Base-by-base conservation (phyloP, 352 stramenopile genomes). In the Phytopythium kandeliae region DNA sequence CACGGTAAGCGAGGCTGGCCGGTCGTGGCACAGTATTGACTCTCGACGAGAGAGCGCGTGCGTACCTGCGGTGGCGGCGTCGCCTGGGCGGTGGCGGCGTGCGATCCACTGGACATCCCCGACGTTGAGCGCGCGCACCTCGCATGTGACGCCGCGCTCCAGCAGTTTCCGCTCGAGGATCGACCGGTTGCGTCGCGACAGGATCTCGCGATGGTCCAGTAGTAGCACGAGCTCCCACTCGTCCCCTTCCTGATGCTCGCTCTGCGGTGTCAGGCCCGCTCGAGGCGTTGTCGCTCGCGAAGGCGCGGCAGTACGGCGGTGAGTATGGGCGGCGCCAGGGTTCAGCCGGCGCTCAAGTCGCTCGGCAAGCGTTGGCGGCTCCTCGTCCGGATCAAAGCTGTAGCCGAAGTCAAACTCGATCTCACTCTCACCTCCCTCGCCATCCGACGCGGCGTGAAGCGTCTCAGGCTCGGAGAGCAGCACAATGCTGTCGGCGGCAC, bases 71-170 rank as follows among this genome's bases (percentile, higher is more conserved):
- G 51, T 34, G 15, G 16, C 55, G 6, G 63, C 65, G 15, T 47
- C 49, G 24, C 58, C 67, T 9, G 62, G 56, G 15, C 78, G 78
- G 48, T 69, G 62, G 2, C 76, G 69, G 3, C 80, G 70, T 0
- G 74, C 84, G 28, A 92, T 68, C 80, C 81, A 94, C 33, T 90
- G 76, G 26, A 90, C 74, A 43, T 94, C 84, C 16, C 84, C 84
- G 5, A 94, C 76, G 13, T 85, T 73, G 38, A 94, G 65, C 4
- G 64, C 63, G 7, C 84, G 72, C 40, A 94, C 81, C 60, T 94
- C 81, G n/a, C 84, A 94, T 7, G 78, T 88, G 2, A 94, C 79
- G 33, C 80, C 76, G 13, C 51, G 55, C 43, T 94, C 84, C 8
- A 89, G 60, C n/a, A 94, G 55, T 28, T 92, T 94, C 24, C 80